Evolutionary conservation across 306 rosid species (phyloP).

Genomic region (Sicyos baderoa): DNA sequence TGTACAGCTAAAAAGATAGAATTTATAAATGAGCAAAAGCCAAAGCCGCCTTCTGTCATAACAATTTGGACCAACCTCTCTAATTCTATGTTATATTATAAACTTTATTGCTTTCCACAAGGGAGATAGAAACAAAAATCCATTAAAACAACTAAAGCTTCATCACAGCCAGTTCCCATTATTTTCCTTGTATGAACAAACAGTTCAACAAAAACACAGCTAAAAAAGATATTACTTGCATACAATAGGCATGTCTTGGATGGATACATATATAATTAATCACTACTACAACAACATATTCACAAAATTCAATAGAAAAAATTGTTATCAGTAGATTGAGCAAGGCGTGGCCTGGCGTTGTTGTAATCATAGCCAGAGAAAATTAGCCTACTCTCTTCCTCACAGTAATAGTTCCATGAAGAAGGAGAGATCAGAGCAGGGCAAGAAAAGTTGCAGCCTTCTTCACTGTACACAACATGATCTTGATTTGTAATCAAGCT

Average conservation of each 20-base stretch:
- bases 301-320: conserved; percentile 20
- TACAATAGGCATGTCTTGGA: no score
- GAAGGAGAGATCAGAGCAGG: conserved; percentile 31
- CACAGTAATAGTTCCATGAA: conserved; percentile 53
- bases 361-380: conserved; percentile 13
- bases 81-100: neutral
- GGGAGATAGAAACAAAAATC: neutral
- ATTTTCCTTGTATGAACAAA: neutral
- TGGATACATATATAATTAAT: no score
- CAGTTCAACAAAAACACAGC: neutral
- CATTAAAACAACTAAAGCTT: neutral
- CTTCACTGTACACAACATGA: conserved; percentile 8
- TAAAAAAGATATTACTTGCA: neutral
- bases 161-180: neutral
- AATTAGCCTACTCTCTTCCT: conserved; percentile 26
- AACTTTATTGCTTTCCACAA: neutral
- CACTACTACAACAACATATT: neutral
- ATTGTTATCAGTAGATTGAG: conserved; percentile 50
- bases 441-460: conserved; percentile 32
- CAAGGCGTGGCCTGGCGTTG: conserved; percentile 28
- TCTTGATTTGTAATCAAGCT: conserved; percentile 15
- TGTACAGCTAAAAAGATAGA: conserved; percentile 5
- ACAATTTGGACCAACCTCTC: neutral
- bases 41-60: neutral
- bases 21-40: conserved; percentile 8